These are phyloP conservation scores for Penicillium soppii DNA, from an alignment of 495 filamentous ascomycete species.

Conservation along the genomic window DNA sequence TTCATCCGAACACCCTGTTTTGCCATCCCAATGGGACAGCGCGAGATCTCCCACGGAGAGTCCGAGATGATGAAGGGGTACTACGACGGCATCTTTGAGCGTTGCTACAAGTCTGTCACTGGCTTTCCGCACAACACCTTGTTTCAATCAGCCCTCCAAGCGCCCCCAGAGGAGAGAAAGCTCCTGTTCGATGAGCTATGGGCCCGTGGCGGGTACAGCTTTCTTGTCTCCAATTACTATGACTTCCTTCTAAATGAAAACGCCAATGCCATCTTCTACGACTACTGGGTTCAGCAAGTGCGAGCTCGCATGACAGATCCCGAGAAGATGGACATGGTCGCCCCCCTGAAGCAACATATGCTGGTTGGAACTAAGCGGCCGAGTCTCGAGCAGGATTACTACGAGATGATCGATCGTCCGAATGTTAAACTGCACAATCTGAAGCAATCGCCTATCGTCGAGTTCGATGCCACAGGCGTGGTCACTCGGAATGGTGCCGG, in stretches of 20 bases:
- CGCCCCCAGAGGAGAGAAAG: slow-evolving; percentile 43
- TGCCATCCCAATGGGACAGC: slow-evolving; percentile 41
- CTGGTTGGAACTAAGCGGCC: slow-evolving; percentile 52
- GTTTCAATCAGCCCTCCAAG: slow-evolving; percentile 43
- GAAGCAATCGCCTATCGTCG: slow-evolving; percentile 36
- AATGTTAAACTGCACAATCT: slow-evolving; percentile 47
- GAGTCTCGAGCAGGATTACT: slow-evolving; percentile 48
- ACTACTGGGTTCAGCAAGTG: slow-evolving; percentile 55
- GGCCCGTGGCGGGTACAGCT: slow-evolving; percentile 49
- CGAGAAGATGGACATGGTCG: slow-evolving; percentile 47
- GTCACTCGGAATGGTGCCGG: slow-evolving; percentile 11
- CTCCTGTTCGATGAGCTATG: slow-evolving; percentile 47
- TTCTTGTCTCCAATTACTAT: slow-evolving; percentile 48
- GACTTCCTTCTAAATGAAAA: slow-evolving; percentile 44
- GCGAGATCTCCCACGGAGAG: slow-evolving; percentile 36
- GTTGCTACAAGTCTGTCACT: slow-evolving; percentile 33
- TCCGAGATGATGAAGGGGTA: slow-evolving; percentile 43
- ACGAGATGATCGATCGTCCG: slow-evolving; percentile 32
- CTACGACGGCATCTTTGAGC: slow-evolving; percentile 36
- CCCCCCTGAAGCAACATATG: slow-evolving; percentile 46
- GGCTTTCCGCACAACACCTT: slow-evolving; percentile 45
- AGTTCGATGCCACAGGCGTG: slow-evolving; percentile 49
- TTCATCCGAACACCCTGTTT: slow-evolving; percentile 29
- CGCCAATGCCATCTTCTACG: slow-evolving; percentile 49
- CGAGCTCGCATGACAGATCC: slow-evolving; percentile 49